phyloP scores from a whole-genome alignment of 2,329 filamentous ascomycete species.

The Fusarium sp. region DNA sequence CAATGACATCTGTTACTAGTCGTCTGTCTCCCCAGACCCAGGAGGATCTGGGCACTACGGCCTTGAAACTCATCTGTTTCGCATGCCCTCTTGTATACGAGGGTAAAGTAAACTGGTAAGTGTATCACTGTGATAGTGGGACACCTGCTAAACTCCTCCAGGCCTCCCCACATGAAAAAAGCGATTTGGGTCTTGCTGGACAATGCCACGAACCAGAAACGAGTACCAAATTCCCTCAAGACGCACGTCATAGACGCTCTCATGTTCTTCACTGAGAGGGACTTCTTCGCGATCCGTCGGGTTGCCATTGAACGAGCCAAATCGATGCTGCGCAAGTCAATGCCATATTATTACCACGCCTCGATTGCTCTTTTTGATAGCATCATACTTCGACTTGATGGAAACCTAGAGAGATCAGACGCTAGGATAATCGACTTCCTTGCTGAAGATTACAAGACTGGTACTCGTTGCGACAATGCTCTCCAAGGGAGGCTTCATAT shows the following conservation, averaged over 20 bases:
- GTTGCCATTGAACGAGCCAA: conserved; percentile 43
- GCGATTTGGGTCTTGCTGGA: conserved; percentile 46
- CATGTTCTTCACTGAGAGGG: conserved; percentile 49
- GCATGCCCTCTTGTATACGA: conserved; percentile 49
- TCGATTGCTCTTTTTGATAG: conserved; percentile 48
- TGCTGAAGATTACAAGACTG: conserved; percentile 12
- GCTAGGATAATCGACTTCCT: conserved; percentile 42
- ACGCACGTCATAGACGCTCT: conserved; percentile 43
- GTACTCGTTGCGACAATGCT: conserved; percentile 45
- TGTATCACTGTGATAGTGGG: rapidly evolving
- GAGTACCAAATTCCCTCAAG: conserved; percentile 26
- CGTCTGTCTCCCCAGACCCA: conserved; percentile 24
- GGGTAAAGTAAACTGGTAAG: conserved; percentile 48
- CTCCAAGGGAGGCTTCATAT: conserved; percentile 49
- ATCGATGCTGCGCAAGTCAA: conserved; percentile 39
- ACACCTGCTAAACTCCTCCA: conserved; percentile 12
- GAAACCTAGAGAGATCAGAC: conserved; percentile 43
- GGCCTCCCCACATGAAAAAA: conserved; percentile 41
- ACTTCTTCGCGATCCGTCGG: conserved; percentile 41
- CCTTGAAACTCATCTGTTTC: conserved; percentile 44
- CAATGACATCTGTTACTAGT: background rate
- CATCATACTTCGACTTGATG: conserved; percentile 45
- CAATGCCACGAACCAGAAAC: conserved; percentile 17
- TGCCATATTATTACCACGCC: conserved; percentile 49
- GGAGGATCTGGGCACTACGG: conserved; percentile 35